Evolutionary conservation across 2,329 filamentous ascomycete species (phyloP), one percentile per base, ranked within the genome.

Genomic region (Fusarium nematophilum): DNA sequence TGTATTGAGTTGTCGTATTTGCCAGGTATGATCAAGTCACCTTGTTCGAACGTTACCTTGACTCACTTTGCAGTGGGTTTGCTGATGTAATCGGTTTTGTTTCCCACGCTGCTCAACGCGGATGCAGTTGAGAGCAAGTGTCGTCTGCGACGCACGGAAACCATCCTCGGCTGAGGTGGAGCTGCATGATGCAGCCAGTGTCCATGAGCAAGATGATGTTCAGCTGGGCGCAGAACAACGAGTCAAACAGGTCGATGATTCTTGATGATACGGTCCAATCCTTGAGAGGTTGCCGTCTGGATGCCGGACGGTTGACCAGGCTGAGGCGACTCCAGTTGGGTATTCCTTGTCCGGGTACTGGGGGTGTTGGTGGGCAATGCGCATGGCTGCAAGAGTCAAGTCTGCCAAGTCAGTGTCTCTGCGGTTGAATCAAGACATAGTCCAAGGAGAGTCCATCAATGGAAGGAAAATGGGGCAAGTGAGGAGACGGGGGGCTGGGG

Each of bases 371-470:
- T n/a, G n/a, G n/a, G n/a, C n/a, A 44, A 34, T 40, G 47, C 55
- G 49, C 57, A 66, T 69, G 69, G 64, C 64, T 69, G 66, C 43
- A 62, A 53, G 46, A 63, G 64, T 69, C 38, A 65, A 53, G 46
- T 58, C 65, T 69, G 56, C 36, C 53, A 42, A 65, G 66, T 69
- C 57, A 68, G 58, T 68, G 47, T 63, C 60, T 67, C 54, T 68
- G 58, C 49, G 50, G 44, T 50, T 62, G 47, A 57, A 55, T 53
- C 64, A 53, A 56, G 66, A 62, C 53, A 36, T 51, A 37, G 45
- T 69, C 66, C 64, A 65, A 65, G 64, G 63, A 27, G 17, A 62
- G 36, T 65, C 61, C 62, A 51, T 59, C 23, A 51, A 36, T 62
- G 49, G 62, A 55, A 53, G 17, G 27, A 48, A 58, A 61, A 18